Evolutionary conservation across 805 yeast genomes (phyloP), one percentile per base, ranked within the genome.

Genomic region (Yarrowia hollandica): DNA sequence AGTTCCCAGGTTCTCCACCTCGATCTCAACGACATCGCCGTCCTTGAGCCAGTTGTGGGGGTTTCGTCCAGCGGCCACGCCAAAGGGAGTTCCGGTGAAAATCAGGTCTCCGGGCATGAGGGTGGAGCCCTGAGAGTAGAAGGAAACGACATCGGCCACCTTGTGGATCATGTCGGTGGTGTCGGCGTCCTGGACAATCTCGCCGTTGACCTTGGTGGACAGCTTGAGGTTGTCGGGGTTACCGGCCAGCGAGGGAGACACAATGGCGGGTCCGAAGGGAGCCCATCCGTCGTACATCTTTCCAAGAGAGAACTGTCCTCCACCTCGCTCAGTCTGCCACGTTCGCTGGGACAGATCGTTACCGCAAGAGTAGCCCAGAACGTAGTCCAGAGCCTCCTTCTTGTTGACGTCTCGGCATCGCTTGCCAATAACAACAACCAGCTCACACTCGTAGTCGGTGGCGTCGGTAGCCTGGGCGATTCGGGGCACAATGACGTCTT

Each of bases 231-330:
- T 60, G 37, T 70, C 68, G 15, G 78, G 76, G 41, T 73, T 69
- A 1, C 68, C 60, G 26, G 75, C 68, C 15, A 75, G 59, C 11
- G 63, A 59, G 1, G 61, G 60, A 1, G 79, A 69, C 3, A 79
- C 81, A 46, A 81, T 71, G 7, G 77, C 79, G 5, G 85, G 85
- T 2, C 84, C 85, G 57, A 81, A 66, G 19, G 85, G 85, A 1
- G 83, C 82, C 77, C 78, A 81, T 4, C 77, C 77, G 60, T 81
- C 85, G 63, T 77, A 80, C 76, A 76, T 75, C 68, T 81, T 81
- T 10, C 82, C 81, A 10, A 76, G 68, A 34, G 75, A 69, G 75
- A 80, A 81, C 63, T 81, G 85, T 16, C 81, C 73, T 3, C 83
- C 82, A 30, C 82, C 82, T 33, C 77, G 71, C 52, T 76, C 73